Percentiles rank a stretch among this genome's conserved stretches.
Conservation (phyloP, 176 grass and related monocot species). For the Oropetium thomaeum region DNA sequence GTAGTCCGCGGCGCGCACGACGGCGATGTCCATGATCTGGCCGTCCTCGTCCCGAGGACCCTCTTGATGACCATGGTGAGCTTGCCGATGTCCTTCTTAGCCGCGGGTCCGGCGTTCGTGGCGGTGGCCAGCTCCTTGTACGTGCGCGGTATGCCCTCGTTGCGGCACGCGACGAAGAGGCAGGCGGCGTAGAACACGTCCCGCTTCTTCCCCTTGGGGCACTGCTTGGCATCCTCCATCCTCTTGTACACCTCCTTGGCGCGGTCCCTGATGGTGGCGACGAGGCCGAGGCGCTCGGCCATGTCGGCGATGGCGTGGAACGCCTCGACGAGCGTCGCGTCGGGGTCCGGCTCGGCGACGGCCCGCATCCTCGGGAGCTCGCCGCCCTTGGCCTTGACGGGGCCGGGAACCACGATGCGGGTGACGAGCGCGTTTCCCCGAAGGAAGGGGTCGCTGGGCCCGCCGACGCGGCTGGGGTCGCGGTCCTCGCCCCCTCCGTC, state of each 20-base stretch:
- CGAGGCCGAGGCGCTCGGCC: constrained; percentile 49
- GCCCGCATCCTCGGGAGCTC: not conserved
- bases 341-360: not conserved
- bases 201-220: not conserved
- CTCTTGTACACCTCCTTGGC: constrained; percentile 46
- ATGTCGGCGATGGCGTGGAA: constrained; percentile 42
- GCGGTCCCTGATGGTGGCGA: constrained; percentile 34
- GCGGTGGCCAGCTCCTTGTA: constrained; percentile 50
- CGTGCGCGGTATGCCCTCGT: constrained; percentile 53
- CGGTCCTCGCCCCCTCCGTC: constrained; percentile 44
- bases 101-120: not conserved
- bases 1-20: constrained; percentile 39
- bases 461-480: constrained; percentile 58
- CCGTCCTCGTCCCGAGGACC: constrained; percentile 38
- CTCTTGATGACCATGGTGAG: constrained; percentile 33
- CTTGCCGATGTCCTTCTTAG: constrained; percentile 48
- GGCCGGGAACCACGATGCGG: constrained; percentile 11
- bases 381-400: not conserved
- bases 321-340: constrained; percentile 8
- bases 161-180: constrained; percentile 53
- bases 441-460: constrained; percentile 44
- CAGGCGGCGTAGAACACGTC: constrained; percentile 50
- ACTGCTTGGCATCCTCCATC: constrained; percentile 32
- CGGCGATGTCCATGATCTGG: constrained; percentile 30
- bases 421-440: constrained; percentile 26